Evolutionary conservation across 192 early-diverging fungal genomes (phyloP), one percentile per base, ranked within the genome.

Genomic region (Coemansia sp.): DNA sequence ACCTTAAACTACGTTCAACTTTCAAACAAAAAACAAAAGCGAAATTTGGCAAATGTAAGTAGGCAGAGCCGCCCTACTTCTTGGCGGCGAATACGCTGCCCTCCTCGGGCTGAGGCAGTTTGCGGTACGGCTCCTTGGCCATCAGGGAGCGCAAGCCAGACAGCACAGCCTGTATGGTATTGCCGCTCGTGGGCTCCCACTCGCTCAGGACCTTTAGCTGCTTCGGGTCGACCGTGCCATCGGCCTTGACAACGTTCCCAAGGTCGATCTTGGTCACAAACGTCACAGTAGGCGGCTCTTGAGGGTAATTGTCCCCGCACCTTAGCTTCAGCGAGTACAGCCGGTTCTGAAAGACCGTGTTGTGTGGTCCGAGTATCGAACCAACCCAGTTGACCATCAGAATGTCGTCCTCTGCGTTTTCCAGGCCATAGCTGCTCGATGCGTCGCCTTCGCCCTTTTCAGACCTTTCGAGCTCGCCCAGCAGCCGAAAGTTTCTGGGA

Each of bases 371-470:
- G 56, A 98, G 88, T 66, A 98, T 98, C 46, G 96, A 96, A 9
- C 92, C 97, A 63, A 95, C 91, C 97, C 97, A 99, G 64, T 89
- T 76, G 38, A 86, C 85, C 92, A 97, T 89, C 64, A 87, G 71
- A 3, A 89, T 73, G 76, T 94, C 91, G 10, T 76, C 68, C 59
- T 96, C 95, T 15, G 84, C 79, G 66, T 96, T 88, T 29, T 87
- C 85, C 40, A 99, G 86, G 31, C 97, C 97, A 76, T 98, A 99
- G 73, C 90, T 93, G 83, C 91, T 93, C 37, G 91, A 90, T 9
- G 94, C 96, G 78, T 97, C 96, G 57, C 96, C 94, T 73, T 92
- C 87, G 43, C 94, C 94, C 85, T 99, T 98, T 71, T 97, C 96
- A 47, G 94, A 95, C 81, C 95, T 94, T 74, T 99, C 97, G 31